Percentiles rank a stretch among this genome's conserved stretches.
These are phyloP conservation scores for Euphorbia corollata DNA, from an alignment of 441 rosid species.

Conservation along the genomic window DNA sequence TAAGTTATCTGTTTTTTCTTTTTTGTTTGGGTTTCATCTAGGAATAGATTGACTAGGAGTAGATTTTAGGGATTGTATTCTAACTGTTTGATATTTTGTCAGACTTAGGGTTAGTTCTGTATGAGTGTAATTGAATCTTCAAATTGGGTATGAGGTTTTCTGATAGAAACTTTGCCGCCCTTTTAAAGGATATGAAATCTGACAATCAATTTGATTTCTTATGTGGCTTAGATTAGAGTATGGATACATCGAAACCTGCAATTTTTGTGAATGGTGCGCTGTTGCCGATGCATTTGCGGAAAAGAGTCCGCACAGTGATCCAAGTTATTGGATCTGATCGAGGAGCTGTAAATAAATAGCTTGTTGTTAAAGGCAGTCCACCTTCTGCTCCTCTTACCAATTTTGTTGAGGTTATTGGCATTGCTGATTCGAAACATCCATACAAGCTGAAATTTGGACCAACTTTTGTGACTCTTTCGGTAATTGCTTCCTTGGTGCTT, in stretches of 20 bases:
- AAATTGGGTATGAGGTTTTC: neutral
- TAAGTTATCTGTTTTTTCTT: neutral
- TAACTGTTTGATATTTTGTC: slow-evolving; percentile 9
- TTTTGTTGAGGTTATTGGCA: slow-evolving; percentile 78
- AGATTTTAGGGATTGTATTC: neutral
- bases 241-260: slow-evolving; percentile 79
- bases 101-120: neutral
- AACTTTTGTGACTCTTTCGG: slow-evolving; percentile 74
- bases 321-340: slow-evolving; percentile 53
- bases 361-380: slow-evolving; percentile 50
- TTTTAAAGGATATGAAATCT: neutral
- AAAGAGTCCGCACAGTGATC: slow-evolving; percentile 68
- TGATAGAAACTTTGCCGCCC: neutral
- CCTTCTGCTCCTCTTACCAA: slow-evolving; percentile 41
- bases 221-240: slow-evolving; percentile 20
- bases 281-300: slow-evolving; percentile 47
- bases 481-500: slow-evolving; percentile 20
- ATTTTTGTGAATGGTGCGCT: slow-evolving; percentile 63
- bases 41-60: neutral
- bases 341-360: slow-evolving; percentile 40
- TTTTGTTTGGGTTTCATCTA: neutral
- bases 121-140: neutral
- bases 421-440: slow-evolving; percentile 61
- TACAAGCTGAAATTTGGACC: slow-evolving; percentile 64
- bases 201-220: neutral